Evolutionary conservation across 2,329 filamentous ascomycete species (phyloP).

Genomic region (Meredithiella fracta): DNA sequence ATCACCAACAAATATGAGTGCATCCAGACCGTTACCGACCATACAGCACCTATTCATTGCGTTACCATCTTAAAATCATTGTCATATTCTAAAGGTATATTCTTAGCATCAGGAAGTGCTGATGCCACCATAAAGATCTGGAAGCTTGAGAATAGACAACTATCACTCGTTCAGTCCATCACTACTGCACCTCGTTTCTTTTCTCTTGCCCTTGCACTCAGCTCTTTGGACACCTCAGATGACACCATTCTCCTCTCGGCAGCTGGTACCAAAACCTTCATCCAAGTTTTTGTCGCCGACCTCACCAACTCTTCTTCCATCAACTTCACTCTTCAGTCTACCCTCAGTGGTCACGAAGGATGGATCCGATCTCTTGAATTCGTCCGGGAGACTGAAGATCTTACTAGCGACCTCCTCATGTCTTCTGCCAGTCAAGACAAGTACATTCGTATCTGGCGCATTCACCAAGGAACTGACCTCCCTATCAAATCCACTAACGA

Average conservation of each 20-base stretch:
- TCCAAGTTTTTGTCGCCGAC: conserved; percentile 60
- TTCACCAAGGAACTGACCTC: conserved; percentile 54
- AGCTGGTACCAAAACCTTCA: conserved; percentile 66
- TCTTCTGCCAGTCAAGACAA: conserved; percentile 95
- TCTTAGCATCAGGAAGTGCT: conserved; percentile 64
- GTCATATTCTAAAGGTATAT: conserved; percentile 20
- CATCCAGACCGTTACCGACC: conserved; percentile 39
- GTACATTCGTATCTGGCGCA: conserved; percentile 84
- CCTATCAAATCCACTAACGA: conserved; percentile 36
- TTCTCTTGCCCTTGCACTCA: conserved; percentile 59
- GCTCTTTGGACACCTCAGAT: conserved; percentile 34
- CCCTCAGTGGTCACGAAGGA: conserved; percentile 75
- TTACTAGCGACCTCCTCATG: conserved; percentile 53
- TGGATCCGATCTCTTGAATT: conserved; percentile 86
- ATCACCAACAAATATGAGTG: conserved; percentile 22
- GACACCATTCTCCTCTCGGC: conserved; percentile 54
- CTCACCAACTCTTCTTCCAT: conserved; percentile 20
- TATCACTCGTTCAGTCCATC: conserved; percentile 51
- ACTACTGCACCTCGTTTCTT: conserved; percentile 63
- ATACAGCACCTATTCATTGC: conserved; percentile 62
- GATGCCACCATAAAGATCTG: conserved; percentile 61
- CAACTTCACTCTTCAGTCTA: conserved; percentile 56
- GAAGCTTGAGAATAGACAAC: conserved; percentile 37
- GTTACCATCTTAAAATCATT: conserved; percentile 30
- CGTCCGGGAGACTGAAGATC: conserved; percentile 30